These are phyloP conservation scores for Raddia guianensis DNA, from an alignment of 176 grass and related monocot species.

Conservation along the genomic window DNA sequence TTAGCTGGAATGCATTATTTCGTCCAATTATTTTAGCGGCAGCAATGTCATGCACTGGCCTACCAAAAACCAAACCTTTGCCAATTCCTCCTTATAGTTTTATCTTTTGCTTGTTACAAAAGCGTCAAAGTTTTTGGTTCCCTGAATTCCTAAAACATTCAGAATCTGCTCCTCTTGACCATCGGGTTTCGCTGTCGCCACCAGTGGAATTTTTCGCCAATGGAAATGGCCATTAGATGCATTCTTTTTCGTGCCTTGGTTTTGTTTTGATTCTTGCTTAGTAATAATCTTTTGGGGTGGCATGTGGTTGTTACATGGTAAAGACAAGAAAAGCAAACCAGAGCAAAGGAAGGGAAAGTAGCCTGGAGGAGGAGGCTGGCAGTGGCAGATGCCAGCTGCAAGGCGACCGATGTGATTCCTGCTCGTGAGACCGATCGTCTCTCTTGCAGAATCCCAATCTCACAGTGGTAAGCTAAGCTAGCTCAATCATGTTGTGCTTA, in stretches of 20 bases:
- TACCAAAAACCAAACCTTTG: conserved; percentile 1
- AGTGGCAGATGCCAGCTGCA: conserved; percentile 39
- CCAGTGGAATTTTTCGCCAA: not conserved
- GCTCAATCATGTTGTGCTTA: conserved; percentile 13
- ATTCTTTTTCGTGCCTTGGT: not conserved
- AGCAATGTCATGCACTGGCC: conserved; percentile 12
- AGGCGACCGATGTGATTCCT: conserved; percentile 11
- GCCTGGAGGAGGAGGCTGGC: not conserved
- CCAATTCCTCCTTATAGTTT: not conserved
- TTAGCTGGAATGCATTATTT: conserved; percentile 35
- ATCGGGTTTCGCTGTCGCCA: conserved; percentile 1
- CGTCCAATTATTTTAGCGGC: not conserved
- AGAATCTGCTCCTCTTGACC: conserved; percentile 9
- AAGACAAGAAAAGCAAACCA: conserved; percentile 6
- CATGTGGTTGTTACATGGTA: conserved; percentile 38
- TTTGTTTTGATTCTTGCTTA: not conserved
- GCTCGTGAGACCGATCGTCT: conserved; percentile 33
- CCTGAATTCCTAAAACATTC: not conserved
- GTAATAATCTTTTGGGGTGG: conserved; percentile 34
- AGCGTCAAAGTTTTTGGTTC: not conserved
- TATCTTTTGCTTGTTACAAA: not conserved
- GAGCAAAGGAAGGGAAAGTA: conserved; percentile 35
- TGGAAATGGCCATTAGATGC: not conserved
- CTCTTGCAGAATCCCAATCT: not conserved
- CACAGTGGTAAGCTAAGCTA: conserved; percentile 38